Percentiles rank a stretch among this genome's conserved stretches.
phyloP scores from a whole-genome alignment of 83 land plant species.

The Diphasiastrum complanatum region DNA sequence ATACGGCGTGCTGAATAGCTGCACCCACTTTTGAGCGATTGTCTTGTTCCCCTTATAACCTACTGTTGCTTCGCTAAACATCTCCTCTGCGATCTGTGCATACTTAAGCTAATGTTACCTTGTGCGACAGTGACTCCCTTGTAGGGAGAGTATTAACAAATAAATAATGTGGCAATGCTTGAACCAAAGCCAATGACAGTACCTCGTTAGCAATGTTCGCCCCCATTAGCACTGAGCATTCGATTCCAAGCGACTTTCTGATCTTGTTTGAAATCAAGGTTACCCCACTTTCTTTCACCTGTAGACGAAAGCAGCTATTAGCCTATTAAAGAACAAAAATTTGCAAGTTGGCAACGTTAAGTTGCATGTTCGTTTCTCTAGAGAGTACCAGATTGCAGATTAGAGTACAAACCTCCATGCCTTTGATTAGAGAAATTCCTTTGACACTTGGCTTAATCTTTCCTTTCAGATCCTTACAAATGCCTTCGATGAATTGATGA shows the following conservation, averaged over 20 bases:
- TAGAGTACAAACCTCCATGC: conserved; percentile 56
- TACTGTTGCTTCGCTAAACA: conserved; percentile 84
- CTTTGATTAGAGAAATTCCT: conserved; percentile 86
- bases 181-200: neutral
- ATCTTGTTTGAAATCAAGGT: conserved; percentile 69
- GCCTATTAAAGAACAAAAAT: neutral
- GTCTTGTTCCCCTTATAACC: conserved; percentile 58
- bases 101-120: neutral
- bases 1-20: conserved; percentile 56
- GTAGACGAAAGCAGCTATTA: conserved; percentile 4
- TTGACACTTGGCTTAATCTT: conserved; percentile 50
- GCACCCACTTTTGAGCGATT: conserved; percentile 73
- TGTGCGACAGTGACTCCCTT: neutral
- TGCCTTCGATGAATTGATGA: conserved; percentile 70
- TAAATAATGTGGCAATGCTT: neutral
- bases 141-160: neutral
- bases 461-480: conserved; percentile 65
- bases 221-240: conserved; percentile 90
- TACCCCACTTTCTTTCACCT: conserved; percentile 66
- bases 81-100: conserved; percentile 65
- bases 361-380: no score
- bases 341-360: no score
- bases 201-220: conserved; percentile 94
- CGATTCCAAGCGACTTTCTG: conserved; percentile 52
- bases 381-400: neutral